Base-by-base conservation (phyloP, 192 early-diverging fungal genomes). In the Podila epigama region DNA sequence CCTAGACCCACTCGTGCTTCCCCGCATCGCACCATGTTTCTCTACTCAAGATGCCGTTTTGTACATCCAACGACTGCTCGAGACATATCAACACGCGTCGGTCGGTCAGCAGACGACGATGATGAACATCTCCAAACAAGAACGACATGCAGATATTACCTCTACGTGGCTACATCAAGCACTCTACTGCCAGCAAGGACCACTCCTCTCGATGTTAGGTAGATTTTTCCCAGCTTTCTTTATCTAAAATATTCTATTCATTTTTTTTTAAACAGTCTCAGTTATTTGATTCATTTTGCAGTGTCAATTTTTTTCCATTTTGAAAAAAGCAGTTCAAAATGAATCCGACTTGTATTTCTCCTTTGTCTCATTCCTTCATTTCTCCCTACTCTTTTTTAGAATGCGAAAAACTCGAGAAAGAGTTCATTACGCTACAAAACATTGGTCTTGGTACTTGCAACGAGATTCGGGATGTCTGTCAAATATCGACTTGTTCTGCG, bases 341-440 rank as follows among this genome's bases (percentile, higher is more conserved):
- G n/a, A n/a, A n/a, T n/a, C n/a, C n/a, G n/a, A n/a, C 12, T 48
- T 41, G 18, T 5, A 22, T 2, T 9, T n/a, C 10, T 6, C 9
- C 13, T 42, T 42, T 22, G 15, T 48, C 44, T 48, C n/a, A 9
- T 25, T 13, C 8, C 34, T n/a, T 25, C 4, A 4, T 55, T 29
- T 41, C 27, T 39, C 51, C 42, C 4, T 25, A 12, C 27, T 16
- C n/a, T 7, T 20, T 8, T 39, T 29, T 34, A 56, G 60, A 62
- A n/a, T 31, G 22, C 12, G 27, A 42, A 0, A 50, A 33, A 4
- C 37, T 69, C 16, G 25, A 22, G 20, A 34, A 18, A 37, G 32
- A 52, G 1, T 34, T 69, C 11, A 5, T 58, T 4, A 62, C 58
- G n/a, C 12, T 69, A 27, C 68, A 62, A 28, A 69, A 56, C 32